Base-by-base conservation (phyloP, 2,329 filamentous ascomycete genomes). In the Paracoccidioides brasiliensis region DNA sequence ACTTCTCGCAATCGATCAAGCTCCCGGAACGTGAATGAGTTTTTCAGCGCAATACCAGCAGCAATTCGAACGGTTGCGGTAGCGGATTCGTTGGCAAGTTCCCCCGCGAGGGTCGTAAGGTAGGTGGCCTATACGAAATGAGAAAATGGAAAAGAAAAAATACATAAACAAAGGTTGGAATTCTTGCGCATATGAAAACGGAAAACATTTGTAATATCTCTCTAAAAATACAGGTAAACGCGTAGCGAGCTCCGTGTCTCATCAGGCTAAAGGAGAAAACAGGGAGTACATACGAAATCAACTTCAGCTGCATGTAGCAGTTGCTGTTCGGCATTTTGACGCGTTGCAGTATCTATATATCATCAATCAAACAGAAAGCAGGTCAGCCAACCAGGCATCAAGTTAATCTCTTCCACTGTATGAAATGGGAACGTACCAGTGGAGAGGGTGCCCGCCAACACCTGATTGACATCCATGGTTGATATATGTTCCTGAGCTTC, bases 401-500 rank as follows among this genome's bases (percentile, higher is more conserved):
- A 14, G 5, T 10, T 35, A 44, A 30, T 38, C 37, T 49, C 45
- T 15, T 49, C 32, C 7, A 44, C 30, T 30, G 22, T 28, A 38
- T 46, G 57, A 51, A 48, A 53, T 56, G 53, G 45, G 35, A 58
- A 67, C 86, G 73, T 78, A 97, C 93, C 91, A 70, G 90, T 81
- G 70, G 90, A 94, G 76, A 97, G 84, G 74, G 93, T 97, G 79
- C 90, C 91, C 76, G 89, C 84, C 79, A 98, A 86, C 78, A 98
- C 91, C 78, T 90, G 86, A 79, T 91, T 95, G 79, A 97, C 94
- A 78, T 97, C 89, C 86, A 94, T 90, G 78, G 82, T 89, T 73
- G 10, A 46, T 10, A 46, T 40, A 50, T 50, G 40, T 38, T 32
- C 12, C 45, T n/a, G 32, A 35, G 28, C 8, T 44, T 33, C 15